phyloP scores from a whole-genome alignment of 2,329 filamentous ascomycete genomes.

The Reticulascus tulasneorum region DNA sequence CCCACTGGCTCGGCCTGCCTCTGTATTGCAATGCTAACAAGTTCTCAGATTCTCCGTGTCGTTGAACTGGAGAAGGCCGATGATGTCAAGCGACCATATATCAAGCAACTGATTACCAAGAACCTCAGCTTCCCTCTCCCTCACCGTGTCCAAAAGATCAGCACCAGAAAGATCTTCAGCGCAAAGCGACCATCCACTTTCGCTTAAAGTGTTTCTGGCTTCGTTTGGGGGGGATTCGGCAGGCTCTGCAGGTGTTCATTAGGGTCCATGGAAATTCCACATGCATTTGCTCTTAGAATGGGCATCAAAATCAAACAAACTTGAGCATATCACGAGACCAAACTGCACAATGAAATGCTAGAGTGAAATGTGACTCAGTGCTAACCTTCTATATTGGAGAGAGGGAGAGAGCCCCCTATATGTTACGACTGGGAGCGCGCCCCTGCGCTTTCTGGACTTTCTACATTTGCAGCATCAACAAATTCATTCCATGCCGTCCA shows the following conservation, averaged over 20 bases:
- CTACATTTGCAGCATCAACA: slow-evolving; percentile 33
- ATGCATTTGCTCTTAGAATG: slow-evolving; percentile 52
- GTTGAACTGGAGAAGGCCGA: slow-evolving; percentile 94
- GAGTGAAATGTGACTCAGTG: not conserved
- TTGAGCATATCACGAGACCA: too few species aligned
- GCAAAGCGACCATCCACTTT: slow-evolving; percentile 94
- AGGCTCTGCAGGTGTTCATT: slow-evolving; percentile 58
- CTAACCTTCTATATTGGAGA: too few species aligned
- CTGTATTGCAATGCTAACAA: slow-evolving; percentile 2
- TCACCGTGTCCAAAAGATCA: slow-evolving; percentile 84
- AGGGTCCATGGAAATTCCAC: slow-evolving; percentile 57
- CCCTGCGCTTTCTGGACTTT: too few species aligned
- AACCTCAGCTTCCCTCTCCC: slow-evolving; percentile 96
- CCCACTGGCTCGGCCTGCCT: too few species aligned
- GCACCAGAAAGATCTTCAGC: slow-evolving; percentile 87
- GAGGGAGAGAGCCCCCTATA: too few species aligned
- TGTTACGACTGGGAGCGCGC: too few species aligned
- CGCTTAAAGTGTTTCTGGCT: slow-evolving; percentile 65
- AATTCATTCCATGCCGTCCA: slow-evolving; percentile 43
- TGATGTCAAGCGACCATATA: slow-evolving; percentile 97
- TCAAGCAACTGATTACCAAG: slow-evolving; percentile 97
- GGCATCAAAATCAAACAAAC: too few species aligned
- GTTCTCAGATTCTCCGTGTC: slow-evolving; percentile 84
- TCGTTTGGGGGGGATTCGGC: slow-evolving; percentile 48
- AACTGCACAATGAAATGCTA: not conserved